Base-by-base conservation (phyloP, 2,329 filamentous ascomycete genomes). In the Botrytis aclada region DNA sequence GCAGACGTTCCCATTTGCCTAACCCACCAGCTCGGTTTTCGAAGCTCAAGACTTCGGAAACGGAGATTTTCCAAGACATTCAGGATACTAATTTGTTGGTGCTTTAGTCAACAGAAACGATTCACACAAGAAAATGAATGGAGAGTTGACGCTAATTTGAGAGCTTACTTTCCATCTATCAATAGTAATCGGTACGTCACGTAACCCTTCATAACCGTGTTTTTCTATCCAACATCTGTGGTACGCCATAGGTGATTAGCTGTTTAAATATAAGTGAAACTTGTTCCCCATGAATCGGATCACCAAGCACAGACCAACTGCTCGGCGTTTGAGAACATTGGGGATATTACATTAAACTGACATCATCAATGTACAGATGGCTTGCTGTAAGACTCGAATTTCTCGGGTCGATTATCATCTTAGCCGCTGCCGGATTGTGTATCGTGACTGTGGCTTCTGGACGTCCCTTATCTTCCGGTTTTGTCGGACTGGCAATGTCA, bases 81-180 rank as follows among this genome's bases (percentile, higher is more conserved):
- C 34, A 67, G 34, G 54, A 20, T 67, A 47, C 70, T 72, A 58
- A 72, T 45, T 37, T 9, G 32, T 60, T 29, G 29, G 39, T 72
- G 39, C 39, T 67, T 67, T 47, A 72, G 70, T 75, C 95, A 99
- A 82, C 90, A 97, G 82, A 86, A 90, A 76, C 88, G 96, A 73
- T 99, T 99, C 82, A 89, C 93, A 75, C 85, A 93, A 73, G 97
- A 99, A 82, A 99, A 98, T 78, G 95, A 99, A 86, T 98, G 95
- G 94, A 92, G 96, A 61, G 93, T 98, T 75, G 96, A 99, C 84
- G 92, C 93, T 62, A 99, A 99, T 82, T 86, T 98, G 74, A 90
- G 94, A 76, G 96, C 96, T 29, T 99, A 95, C 84, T 98, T 95
- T 85, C 95, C 96, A 3, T 97, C 95, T 29, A 95, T 98, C 82